Evolutionary conservation across 768 basidiomycete genomes (phyloP).

Genomic region (Naganishia randhawae): DNA sequence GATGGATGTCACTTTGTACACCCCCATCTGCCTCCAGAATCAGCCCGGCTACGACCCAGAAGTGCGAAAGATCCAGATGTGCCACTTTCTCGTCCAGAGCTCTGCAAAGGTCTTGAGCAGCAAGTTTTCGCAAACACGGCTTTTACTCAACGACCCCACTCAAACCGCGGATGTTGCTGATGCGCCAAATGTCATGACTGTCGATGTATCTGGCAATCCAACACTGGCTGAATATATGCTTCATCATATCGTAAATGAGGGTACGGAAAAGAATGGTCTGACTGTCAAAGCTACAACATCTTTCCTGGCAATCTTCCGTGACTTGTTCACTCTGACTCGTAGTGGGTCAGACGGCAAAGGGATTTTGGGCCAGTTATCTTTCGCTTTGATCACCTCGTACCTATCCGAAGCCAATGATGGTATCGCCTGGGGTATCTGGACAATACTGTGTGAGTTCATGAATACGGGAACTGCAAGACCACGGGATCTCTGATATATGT

Average conservation of each 20-base stretch:
- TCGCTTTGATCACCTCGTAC: slow-evolving; percentile 1
- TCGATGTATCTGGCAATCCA: slow-evolving; percentile 27
- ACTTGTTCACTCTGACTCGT: slow-evolving; percentile 28
- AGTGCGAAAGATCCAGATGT: slow-evolving; percentile 25
- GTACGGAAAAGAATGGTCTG: neutral
- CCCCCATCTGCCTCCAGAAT: slow-evolving; percentile 33
- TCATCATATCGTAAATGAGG: slow-evolving; percentile 27
- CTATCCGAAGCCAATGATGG: neutral
- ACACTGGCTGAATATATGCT: slow-evolving; percentile 35
- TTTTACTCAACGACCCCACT: neutral
- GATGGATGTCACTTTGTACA: slow-evolving; percentile 31
- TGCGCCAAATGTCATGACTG: slow-evolving; percentile 26
- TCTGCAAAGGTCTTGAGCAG: slow-evolving; percentile 7
- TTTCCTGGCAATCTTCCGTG: slow-evolving; percentile 16
- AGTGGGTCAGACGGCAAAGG: slow-evolving; percentile 28
- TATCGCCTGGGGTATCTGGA: slow-evolving; percentile 18
- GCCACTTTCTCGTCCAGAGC: slow-evolving; percentile 29
- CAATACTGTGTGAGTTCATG: neutral
- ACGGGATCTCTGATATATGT: neutral
- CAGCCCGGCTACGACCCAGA: slow-evolving; percentile 28
- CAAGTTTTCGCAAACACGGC: neutral
- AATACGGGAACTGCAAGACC: neutral
- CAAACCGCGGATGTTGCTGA: neutral
- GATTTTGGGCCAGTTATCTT: slow-evolving; percentile 29
- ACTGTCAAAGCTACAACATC: neutral